Conservation (phyloP, 306 rosid genomes). For the Neltuma alba region DNA sequence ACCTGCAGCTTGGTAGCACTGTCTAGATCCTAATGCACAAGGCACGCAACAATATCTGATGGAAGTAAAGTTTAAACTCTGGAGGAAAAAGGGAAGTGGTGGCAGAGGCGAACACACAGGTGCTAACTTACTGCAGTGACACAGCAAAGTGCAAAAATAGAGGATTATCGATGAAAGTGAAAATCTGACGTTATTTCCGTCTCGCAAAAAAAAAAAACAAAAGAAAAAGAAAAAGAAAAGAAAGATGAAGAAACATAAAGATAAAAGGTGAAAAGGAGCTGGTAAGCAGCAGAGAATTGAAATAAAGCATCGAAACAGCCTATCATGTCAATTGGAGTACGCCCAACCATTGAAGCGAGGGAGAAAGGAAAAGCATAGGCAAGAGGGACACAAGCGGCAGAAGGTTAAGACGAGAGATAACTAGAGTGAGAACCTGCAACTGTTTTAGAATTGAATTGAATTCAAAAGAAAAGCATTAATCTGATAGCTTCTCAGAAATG, state of each 20-base stretch:
- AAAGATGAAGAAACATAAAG: not conserved
- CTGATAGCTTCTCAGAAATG: constrained; percentile 3
- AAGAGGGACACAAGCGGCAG: not conserved
- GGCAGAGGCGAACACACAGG: not conserved
- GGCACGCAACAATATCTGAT: not conserved
- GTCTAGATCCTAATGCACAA: not conserved
- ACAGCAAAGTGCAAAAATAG: not conserved
- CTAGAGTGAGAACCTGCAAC: not conserved
- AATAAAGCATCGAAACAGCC: not conserved
- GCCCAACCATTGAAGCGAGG: not conserved
- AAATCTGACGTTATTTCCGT: not conserved
- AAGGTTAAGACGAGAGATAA: not conserved
- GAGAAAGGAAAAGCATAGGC: not conserved
- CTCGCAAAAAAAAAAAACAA: not conserved
- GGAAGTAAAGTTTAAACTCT: not conserved
- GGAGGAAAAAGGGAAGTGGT: not conserved
- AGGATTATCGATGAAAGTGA: not conserved
- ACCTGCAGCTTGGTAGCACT: not conserved
- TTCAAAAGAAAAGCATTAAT: not conserved
- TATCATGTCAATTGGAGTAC: not conserved
- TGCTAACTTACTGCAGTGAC: not conserved
- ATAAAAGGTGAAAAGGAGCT: not conserved
- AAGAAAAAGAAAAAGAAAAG: not conserved
- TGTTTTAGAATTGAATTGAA: not conserved
- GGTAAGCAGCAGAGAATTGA: not conserved